These are phyloP conservation scores for Adansonia gregorii DNA, from an alignment of 441 rosid species.

Conservation along the genomic window DNA sequence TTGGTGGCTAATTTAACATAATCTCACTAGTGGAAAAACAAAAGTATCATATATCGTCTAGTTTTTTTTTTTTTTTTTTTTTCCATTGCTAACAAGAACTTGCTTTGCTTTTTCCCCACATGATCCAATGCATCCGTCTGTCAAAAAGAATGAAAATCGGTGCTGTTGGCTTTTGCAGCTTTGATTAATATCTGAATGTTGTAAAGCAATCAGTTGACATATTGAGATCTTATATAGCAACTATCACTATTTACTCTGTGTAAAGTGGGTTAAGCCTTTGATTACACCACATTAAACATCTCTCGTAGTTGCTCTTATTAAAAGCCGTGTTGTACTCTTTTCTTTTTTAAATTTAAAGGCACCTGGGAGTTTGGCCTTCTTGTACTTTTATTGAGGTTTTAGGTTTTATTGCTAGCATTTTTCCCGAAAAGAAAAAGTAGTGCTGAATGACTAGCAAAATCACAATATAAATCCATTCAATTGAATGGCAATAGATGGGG, in stretches of 20 bases:
- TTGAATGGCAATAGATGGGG: background rate
- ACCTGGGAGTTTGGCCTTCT: background rate
- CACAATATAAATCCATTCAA: background rate
- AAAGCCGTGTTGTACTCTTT: background rate
- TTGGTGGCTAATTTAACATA: background rate
- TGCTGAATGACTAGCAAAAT: background rate
- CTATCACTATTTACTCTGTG: background rate
- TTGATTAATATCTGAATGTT: background rate
- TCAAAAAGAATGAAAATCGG: background rate
- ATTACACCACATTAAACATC: no score
- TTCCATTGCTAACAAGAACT: background rate
- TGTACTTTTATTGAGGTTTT: background rate
- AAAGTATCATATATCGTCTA: background rate
- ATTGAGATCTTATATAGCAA: background rate
- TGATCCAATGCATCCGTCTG: background rate
- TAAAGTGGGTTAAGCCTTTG: background rate
- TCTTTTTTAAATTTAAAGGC: background rate
- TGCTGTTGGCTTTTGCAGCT: background rate
- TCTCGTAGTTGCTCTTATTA: no score
- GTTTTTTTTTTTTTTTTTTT: background rate
- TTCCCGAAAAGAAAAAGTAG: background rate
- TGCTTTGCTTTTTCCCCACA: background rate
- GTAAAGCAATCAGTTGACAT: background rate
- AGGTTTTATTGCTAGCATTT: background rate
- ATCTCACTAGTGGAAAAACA: background rate